Evolutionary conservation across 2,329 filamentous ascomycete species (phyloP), one percentile per base, ranked within the genome.

Genomic region (Hymenoscyphus occultus): DNA sequence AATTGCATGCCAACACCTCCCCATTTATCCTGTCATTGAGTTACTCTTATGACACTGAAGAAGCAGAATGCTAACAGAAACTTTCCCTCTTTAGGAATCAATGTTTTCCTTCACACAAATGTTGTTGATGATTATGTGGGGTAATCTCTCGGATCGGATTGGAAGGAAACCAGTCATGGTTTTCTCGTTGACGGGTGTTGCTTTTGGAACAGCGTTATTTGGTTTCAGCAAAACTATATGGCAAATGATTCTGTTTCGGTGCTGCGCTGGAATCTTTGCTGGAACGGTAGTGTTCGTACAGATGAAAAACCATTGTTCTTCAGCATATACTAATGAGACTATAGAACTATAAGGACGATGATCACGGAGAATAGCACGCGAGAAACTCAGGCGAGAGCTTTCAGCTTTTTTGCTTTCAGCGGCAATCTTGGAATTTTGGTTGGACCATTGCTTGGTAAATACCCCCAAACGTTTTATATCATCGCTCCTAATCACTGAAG

Each of bases 71-170:
- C 39, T 58, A 39, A 60, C 48, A 10, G 39, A 42, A n/a, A 16
- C 56, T 13, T 39, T 48, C 56, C 13, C 1, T 35, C 35, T 35
- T 16, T 60, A 75, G 73, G 87, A 89, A 78, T 85, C 85, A 51
- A 77, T 92, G 39, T 94, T 93, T 77, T 90, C 87, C 2, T 78
- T 89, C 5, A 90, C 88, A 0, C 90, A 93, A 76, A 92, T 92
- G 82, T 64, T 85, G n/a, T 83, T 93, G 65, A 91, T 94, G 86
- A 84, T 94, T 32, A 78, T 82, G 68, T 94, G 91, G 89, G 90
- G 90, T 60, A 80, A 79, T 71, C 86, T 81, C 63, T 85, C 85
- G 2, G 91, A 95, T 76, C 82, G 84, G 7, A 76, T 88, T 48
- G 91, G 91, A 39, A 84, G 91, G 56, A 92, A 91, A 68, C 90